phyloP scores from a whole-genome alignment of 192 early-diverging fungal genomes.

The Podila minutissima region DNA sequence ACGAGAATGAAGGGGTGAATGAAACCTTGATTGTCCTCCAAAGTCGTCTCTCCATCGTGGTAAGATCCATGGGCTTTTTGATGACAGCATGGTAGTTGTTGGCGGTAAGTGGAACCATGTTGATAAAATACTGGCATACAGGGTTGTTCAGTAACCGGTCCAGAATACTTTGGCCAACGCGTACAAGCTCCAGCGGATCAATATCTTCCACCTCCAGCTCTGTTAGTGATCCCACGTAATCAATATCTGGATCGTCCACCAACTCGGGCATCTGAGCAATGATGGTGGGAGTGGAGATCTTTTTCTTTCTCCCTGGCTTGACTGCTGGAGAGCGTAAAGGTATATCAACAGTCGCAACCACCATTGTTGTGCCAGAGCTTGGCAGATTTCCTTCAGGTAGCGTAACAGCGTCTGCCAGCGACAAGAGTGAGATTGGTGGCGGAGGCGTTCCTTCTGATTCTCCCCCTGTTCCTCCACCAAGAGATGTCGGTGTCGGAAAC shows the following conservation, averaged over 20 bases:
- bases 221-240: neutral
- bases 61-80: conserved; percentile 57
- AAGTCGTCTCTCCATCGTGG: conserved; percentile 55
- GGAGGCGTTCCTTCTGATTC: conserved; percentile 2
- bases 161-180: conserved; percentile 21
- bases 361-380: neutral
- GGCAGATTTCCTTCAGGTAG: neutral
- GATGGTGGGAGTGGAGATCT: neutral
- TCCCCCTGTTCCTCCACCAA: conserved; percentile 1
- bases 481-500: conserved; percentile 20
- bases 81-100: conserved; percentile 57
- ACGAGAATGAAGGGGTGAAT: neutral
- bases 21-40: conserved; percentile 38
- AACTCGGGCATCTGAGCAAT: too few relatives aligned
- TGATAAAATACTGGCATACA: conserved; percentile 27
- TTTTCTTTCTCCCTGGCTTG: neutral
- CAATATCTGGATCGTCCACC: neutral
- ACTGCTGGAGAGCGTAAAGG: neutral
- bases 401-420: neutral
- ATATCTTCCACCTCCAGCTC: neutral
- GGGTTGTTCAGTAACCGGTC: conserved; percentile 25
- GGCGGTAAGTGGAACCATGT: conserved; percentile 43
- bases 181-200: conserved; percentile 26
- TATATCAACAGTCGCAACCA: neutral
- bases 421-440: neutral